phyloP scores from a whole-genome alignment of 768 basidiomycete genomes.

The Hydnum rufescens region DNA sequence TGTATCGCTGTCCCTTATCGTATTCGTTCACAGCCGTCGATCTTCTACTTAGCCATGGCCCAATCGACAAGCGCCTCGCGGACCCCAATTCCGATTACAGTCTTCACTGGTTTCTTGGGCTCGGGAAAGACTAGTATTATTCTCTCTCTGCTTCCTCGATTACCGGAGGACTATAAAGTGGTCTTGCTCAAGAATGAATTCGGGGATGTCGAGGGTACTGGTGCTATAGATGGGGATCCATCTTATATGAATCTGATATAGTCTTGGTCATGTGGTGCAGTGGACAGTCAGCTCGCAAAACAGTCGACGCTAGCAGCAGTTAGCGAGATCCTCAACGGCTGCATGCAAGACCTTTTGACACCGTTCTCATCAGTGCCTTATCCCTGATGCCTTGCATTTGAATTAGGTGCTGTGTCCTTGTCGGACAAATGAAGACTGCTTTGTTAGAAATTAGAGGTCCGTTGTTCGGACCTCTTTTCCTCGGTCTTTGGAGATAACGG shows the following conservation, averaged over 20 bases:
- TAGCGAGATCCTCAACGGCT: slow-evolving; percentile 89
- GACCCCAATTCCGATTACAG: slow-evolving; percentile 62
- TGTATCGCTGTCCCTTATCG: no score
- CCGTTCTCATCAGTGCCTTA: neutral
- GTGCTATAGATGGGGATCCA: neutral
- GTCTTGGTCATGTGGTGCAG: slow-evolving; percentile 20
- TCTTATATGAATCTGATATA: neutral
- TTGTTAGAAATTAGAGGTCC: slow-evolving; percentile 68
- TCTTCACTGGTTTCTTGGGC: slow-evolving; percentile 39
- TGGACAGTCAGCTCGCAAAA: slow-evolving; percentile 78
- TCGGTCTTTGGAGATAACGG: neutral
- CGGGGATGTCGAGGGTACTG: slow-evolving; percentile 70
- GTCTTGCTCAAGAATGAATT: slow-evolving; percentile 93
- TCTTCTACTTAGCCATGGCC: no score
- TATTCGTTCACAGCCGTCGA: no score
- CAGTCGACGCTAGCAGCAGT: slow-evolving; percentile 73
- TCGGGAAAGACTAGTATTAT: slow-evolving; percentile 30
- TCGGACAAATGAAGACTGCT: slow-evolving; percentile 87
- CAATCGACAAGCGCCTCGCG: no score
- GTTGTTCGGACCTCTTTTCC: slow-evolving; percentile 7
- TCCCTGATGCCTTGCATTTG: neutral
- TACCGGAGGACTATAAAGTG: slow-evolving; percentile 73
- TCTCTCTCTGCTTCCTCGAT: slow-evolving; percentile 57
- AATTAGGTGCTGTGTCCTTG: slow-evolving; percentile 73
- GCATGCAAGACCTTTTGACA: slow-evolving; percentile 39